Evolutionary conservation across 768 basidiomycete genomes (phyloP), one percentile per base, ranked within the genome.

Genomic region (Hericium rajendrae): DNA sequence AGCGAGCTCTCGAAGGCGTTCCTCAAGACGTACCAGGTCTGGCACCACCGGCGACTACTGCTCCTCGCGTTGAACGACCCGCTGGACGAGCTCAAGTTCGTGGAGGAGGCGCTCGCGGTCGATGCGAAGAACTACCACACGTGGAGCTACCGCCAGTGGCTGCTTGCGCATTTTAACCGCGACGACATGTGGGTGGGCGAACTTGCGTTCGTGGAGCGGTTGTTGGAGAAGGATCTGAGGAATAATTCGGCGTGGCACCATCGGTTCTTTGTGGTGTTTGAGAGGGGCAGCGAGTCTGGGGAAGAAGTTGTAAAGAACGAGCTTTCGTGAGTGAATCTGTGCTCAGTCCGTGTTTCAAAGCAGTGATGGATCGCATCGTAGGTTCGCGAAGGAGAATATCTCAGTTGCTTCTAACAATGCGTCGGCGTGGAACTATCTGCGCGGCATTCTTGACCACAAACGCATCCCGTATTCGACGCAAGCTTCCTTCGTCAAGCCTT

Each of bases 191-290:
- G 90, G 90, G 71, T 61, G 1, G 78, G 75, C 13, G 93, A 95
- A 71, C 73, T 90, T n/a, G 77, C 81, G 48, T 93, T 85, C 62
- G 77, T 85, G 38, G 86, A 93, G 60, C 63, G 68, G 57, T 81
- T 93, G 74, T 70, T 93, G 22, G 74, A 75, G 10, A 72, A 76
- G 26, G 95, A 99, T 69, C 77, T 95, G 39, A 73, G 97, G 64
- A 99, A 99, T 71, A 99, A 99, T 68, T 94, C 91, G 38, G 97
- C 91, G 20, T 99, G 97, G 97, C 90, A 93, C 71, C 92, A 94
- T 71, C 84, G 93, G 48, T 87, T 94, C 76, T 97, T 92, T 69
- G 81, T 94, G 59, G 84, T 91, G 50, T 91, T 84, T 70, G 79
- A 81, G 58, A 80, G 78, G 54, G 84, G 86, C 41, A 73, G 84